Evolutionary conservation across 768 basidiomycete genomes (phyloP).

Genomic region (Botryobasidium botryosum): DNA sequence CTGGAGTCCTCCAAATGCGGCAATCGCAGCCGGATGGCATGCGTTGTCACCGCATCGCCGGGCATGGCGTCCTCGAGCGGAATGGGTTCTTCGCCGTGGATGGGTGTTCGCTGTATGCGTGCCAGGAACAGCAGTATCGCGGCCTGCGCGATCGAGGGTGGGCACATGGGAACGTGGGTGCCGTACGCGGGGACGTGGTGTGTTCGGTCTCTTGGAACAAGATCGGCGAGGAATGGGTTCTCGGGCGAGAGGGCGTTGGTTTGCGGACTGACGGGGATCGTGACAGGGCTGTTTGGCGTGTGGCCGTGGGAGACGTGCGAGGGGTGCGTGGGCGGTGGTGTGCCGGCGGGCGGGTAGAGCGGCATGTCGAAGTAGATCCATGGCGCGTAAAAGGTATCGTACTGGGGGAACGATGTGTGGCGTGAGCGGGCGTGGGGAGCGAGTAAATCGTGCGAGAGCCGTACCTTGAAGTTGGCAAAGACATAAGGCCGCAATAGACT

Average conservation of each 20-base stretch:
- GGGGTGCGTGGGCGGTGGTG: not conserved
- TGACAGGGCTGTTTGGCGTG: too few relatives aligned
- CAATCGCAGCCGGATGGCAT: not conserved
- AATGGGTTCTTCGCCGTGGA: not conserved
- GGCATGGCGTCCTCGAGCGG: not conserved
- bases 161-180: conserved; percentile 3
- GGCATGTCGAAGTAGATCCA: conserved; percentile 9
- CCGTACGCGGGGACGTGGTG: conserved; percentile 6
- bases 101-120: conserved; percentile 8
- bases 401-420: too few relatives aligned
- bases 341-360: not conserved
- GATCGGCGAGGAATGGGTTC: not conserved
- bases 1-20: not conserved
- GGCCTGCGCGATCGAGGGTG: conserved; percentile 8
- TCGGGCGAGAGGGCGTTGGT: too few relatives aligned
- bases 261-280: too few relatives aligned
- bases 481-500: conserved; percentile 6
- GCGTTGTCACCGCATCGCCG: not conserved
- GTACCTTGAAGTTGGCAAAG: conserved; percentile 8
- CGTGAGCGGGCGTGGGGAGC: too few relatives aligned
- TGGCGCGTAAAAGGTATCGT: conserved; percentile 9
- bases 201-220: not conserved
- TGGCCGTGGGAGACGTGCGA: conserved; percentile 1
- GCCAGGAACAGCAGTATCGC: conserved; percentile 10
- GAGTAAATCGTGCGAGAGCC: too few relatives aligned